Percentiles rank a stretch among this genome's conserved stretches.
Evolutionary conservation across 2,329 filamentous ascomycete genomes (phyloP).

Genomic region (Fusarium azukiicola): DNA sequence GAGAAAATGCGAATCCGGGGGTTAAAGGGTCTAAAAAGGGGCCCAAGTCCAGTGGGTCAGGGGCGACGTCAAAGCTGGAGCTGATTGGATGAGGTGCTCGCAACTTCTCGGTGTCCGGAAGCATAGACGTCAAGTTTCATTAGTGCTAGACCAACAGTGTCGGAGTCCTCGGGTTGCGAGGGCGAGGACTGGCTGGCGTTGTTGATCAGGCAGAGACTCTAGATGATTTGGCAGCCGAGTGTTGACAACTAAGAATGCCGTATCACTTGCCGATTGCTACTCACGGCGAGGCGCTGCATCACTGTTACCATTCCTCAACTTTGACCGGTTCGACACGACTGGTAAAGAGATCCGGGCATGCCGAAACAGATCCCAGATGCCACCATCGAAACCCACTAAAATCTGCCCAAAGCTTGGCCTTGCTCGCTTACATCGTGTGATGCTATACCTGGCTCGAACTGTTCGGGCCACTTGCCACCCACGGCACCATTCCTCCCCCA

Average conservation of each 20-base stretch:
- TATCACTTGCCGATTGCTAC: background rate
- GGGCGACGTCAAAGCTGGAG: background rate
- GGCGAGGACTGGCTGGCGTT: background rate
- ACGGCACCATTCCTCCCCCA: background rate
- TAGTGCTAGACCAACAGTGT: constrained; percentile 4
- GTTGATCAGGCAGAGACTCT: background rate
- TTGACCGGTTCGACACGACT: background rate
- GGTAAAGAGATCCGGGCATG: background rate
- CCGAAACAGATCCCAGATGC: constrained; percentile 4
- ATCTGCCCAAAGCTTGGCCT: constrained; percentile 2
- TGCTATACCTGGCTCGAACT: background rate
- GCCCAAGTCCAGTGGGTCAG: constrained; percentile 3
- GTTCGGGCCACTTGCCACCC: constrained; percentile 12
- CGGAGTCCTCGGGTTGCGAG: constrained; percentile 11
- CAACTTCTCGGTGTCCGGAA: constrained; percentile 18
- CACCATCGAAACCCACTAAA: background rate
- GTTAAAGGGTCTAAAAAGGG: constrained; percentile 3
- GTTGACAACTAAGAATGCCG: background rate
- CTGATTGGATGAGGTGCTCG: constrained; percentile 5
- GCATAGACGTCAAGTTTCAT: constrained; percentile 5
- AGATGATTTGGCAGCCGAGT: background rate
- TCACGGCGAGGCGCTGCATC: background rate
- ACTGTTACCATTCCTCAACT: background rate
- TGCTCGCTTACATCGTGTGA: constrained; percentile 10
- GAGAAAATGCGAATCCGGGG: constrained; percentile 18